Evolutionary conservation across 78 protist genomes (phyloP).

Genomic region (Trichosphaerium sp.): DNA sequence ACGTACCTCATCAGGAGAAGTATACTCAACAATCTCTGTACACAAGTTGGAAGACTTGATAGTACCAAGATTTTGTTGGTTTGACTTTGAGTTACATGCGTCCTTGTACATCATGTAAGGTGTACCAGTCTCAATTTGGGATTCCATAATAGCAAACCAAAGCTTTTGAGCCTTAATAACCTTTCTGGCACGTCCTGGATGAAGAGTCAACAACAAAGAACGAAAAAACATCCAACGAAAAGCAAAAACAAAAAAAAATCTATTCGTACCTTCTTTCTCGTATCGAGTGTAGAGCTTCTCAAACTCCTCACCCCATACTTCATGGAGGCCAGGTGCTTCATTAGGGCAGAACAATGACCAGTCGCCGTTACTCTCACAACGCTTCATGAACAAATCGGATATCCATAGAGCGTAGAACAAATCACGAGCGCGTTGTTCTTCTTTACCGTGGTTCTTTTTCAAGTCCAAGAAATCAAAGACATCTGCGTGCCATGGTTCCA

Average conservation of each 20-base stretch:
- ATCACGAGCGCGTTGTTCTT: conserved; percentile 92
- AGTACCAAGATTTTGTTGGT: conserved; percentile 93
- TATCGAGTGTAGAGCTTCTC: conserved; percentile 74
- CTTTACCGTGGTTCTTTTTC: conserved; percentile 76
- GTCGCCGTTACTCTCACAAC: conserved; percentile 75
- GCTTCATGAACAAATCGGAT: conserved; percentile 94
- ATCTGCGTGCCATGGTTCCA: conserved; percentile 99
- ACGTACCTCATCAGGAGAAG: conserved; percentile 87
- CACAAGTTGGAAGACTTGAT: conserved; percentile 91
- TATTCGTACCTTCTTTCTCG: too few relatives aligned
- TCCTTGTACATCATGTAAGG: conserved; percentile 98
- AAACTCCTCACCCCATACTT: conserved; percentile 78
- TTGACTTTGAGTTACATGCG: conserved; percentile 86
- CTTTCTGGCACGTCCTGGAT: conserved; percentile 56
- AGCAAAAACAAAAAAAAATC: too few relatives aligned
- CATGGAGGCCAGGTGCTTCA: conserved; percentile 83
- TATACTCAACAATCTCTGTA: conserved; percentile 95
- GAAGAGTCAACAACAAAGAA: too few relatives aligned
- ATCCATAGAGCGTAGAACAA: conserved; percentile 97
- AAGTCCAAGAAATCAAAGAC: conserved; percentile 79
- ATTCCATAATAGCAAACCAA: conserved; percentile 91
- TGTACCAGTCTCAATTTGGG: conserved; percentile 97
- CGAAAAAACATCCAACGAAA: too few relatives aligned
- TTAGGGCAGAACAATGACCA: conserved; percentile 95
- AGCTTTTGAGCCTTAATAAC: conserved; percentile 82